These are phyloP conservation scores for Phoenix dactylifera DNA, from an alignment of 176 grass and related monocot species.

Conservation along the genomic window DNA sequence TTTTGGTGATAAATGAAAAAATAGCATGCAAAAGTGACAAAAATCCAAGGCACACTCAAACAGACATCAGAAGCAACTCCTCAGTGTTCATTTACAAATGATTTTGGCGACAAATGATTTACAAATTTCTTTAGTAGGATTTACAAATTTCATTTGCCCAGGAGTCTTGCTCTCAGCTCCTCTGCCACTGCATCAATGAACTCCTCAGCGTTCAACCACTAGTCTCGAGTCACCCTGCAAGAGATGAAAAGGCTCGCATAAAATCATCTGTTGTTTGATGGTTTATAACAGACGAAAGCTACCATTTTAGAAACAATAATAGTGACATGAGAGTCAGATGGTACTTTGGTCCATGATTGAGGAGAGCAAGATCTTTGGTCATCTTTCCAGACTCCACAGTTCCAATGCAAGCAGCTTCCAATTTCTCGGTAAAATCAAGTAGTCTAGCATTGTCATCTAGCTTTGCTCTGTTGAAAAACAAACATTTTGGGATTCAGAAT, in stretches of 20 bases:
- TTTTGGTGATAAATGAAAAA: no score
- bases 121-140: no score
- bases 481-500: not conserved
- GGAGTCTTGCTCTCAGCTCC: no score
- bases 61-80: no score
- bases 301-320: not conserved
- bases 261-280: not conserved
- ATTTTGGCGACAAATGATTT: no score
- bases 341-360: slow-evolving; percentile 30
- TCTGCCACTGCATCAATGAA: no score
- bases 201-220: no score
- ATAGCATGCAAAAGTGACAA: no score
- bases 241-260: slow-evolving; percentile 1
- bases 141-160: no score
- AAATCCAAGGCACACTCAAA: no score
- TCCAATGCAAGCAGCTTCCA: slow-evolving; percentile 58
- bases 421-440: slow-evolving; percentile 44
- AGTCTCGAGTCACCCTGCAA: not conserved
- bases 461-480: slow-evolving; percentile 40
- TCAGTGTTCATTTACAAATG: no score
- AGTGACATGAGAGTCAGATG: not conserved
- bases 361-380: slow-evolving; percentile 50
- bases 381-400: slow-evolving; percentile 73
- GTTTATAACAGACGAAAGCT: not conserved
- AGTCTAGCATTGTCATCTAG: slow-evolving; percentile 37